Conservation (phyloP, 169 alveolate species). For the Besnoitia besnoiti region DNA sequence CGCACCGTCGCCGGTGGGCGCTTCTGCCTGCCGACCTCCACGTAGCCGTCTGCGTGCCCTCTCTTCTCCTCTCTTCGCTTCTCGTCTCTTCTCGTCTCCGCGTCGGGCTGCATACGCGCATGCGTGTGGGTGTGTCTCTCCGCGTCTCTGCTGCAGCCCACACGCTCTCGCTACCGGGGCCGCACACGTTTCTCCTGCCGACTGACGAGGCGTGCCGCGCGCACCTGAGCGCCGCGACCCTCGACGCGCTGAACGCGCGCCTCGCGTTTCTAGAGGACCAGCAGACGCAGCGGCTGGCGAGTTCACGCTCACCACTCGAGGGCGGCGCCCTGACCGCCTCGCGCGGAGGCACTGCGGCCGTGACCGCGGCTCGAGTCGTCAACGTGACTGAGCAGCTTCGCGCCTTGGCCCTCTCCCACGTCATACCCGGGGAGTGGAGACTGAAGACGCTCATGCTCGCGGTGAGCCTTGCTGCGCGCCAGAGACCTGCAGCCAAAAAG, state of each 20-base stretch:
- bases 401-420: slow-evolving; percentile 24
- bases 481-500: too few relatives aligned
- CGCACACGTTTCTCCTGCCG: slow-evolving; percentile 24
- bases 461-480: too few relatives aligned
- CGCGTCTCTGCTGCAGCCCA: slow-evolving; percentile 14
- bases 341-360: slow-evolving; percentile 15
- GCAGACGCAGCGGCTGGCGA: neutral
- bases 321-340: neutral
- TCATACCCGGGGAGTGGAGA: slow-evolving; percentile 20
- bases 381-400: slow-evolving; percentile 20
- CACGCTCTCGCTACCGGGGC: slow-evolving; percentile 36
- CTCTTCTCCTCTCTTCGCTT: too few relatives aligned
- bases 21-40: too few relatives aligned
- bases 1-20: too few relatives aligned
- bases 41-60: too few relatives aligned
- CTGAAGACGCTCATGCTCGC: neutral
- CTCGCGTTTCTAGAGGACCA: neutral
- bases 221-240: neutral
- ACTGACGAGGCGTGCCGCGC: neutral
- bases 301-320: neutral
- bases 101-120: too few relatives aligned
- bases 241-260: neutral
- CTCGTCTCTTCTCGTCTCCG: too few relatives aligned
- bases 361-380: neutral
- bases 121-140: neutral